Percentiles rank a stretch among this genome's conserved stretches.
These are phyloP conservation scores for Limonomyces culmigenus DNA, from an alignment of 1,284 basidiomycete genomes.

Conservation along the genomic window DNA sequence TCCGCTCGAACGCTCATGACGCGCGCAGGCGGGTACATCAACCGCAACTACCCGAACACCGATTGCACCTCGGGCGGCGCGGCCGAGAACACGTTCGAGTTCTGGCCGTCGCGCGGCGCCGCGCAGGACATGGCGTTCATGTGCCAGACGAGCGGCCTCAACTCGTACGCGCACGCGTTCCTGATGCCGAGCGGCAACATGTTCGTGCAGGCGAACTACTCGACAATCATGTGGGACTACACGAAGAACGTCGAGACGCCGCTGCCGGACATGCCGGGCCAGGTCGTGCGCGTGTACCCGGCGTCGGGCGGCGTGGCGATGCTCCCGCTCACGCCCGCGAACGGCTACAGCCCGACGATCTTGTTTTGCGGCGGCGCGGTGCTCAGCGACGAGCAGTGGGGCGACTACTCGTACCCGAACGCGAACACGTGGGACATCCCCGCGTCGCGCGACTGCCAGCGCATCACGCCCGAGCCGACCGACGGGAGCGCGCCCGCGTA, in stretches of 20 bases:
- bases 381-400: slow-evolving; percentile 55
- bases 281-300: slow-evolving; percentile 77
- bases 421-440: slow-evolving; percentile 50
- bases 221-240: slow-evolving; percentile 43
- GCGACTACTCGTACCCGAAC: slow-evolving; percentile 50
- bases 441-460: slow-evolving; percentile 48
- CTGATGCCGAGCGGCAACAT: slow-evolving; percentile 73
- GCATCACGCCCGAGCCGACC: slow-evolving; percentile 66
- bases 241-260: slow-evolving; percentile 39
- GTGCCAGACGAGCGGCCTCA: slow-evolving; percentile 70
- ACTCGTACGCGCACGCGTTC: slow-evolving; percentile 78
- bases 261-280: slow-evolving; percentile 43
- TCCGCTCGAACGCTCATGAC: neutral
- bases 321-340: slow-evolving; percentile 79
- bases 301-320: slow-evolving; percentile 82
- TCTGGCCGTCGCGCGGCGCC: slow-evolving; percentile 52
- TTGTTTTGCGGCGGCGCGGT: slow-evolving; percentile 81
- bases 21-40: slow-evolving; percentile 54
- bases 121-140: slow-evolving; percentile 65
- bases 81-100: slow-evolving; percentile 59
- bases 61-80: slow-evolving; percentile 49
- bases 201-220: slow-evolving; percentile 66
- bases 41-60: slow-evolving; percentile 58
- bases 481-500: slow-evolving; percentile 38
- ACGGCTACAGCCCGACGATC: slow-evolving; percentile 75